These are phyloP conservation scores for Heterobasidion occidentale DNA, from an alignment of 1,284 basidiomycete genomes.

Conservation along the genomic window DNA sequence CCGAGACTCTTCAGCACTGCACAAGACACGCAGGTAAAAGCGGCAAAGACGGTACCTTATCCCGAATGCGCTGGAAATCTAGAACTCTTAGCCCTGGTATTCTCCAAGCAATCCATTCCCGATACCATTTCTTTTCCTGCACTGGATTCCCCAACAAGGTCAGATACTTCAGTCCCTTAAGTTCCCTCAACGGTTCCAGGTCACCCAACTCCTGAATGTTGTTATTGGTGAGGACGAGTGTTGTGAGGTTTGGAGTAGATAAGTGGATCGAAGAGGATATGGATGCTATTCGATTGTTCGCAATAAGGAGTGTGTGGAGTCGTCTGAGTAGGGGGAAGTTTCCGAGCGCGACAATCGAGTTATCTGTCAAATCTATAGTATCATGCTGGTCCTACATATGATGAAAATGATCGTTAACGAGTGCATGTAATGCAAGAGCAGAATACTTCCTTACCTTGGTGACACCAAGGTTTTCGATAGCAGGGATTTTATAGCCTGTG, in stretches of 20 bases:
- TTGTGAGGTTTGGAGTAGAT: slow-evolving; percentile 78
- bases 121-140: slow-evolving; percentile 90
- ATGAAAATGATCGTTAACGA: background rate
- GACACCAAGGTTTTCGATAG: slow-evolving; percentile 98
- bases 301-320: slow-evolving; percentile 72
- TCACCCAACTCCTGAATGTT: slow-evolving; percentile 72
- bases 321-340: slow-evolving; percentile 82
- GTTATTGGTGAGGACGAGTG: slow-evolving; percentile 78
- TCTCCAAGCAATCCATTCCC: slow-evolving; percentile 88
- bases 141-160: slow-evolving; percentile 89
- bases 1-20: background rate
- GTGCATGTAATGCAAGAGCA: slow-evolving; percentile 10
- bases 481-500: slow-evolving; percentile 92
- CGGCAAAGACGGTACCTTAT: slow-evolving; percentile 63
- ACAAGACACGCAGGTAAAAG: background rate
- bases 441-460: slow-evolving; percentile 58
- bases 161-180: slow-evolving; percentile 76
- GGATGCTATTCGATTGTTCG: slow-evolving; percentile 82
- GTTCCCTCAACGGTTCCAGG: slow-evolving; percentile 76
- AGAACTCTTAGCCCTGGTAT: slow-evolving; percentile 84
- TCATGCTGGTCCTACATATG: slow-evolving; percentile 77
- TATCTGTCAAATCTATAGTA: slow-evolving; percentile 94
- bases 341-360: slow-evolving; percentile 83
- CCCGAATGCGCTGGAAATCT: slow-evolving; percentile 94
- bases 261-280: slow-evolving; percentile 78